Base-by-base conservation (phyloP, 1,284 basidiomycete genomes). In the Sanghuangporus weigelae region DNA sequence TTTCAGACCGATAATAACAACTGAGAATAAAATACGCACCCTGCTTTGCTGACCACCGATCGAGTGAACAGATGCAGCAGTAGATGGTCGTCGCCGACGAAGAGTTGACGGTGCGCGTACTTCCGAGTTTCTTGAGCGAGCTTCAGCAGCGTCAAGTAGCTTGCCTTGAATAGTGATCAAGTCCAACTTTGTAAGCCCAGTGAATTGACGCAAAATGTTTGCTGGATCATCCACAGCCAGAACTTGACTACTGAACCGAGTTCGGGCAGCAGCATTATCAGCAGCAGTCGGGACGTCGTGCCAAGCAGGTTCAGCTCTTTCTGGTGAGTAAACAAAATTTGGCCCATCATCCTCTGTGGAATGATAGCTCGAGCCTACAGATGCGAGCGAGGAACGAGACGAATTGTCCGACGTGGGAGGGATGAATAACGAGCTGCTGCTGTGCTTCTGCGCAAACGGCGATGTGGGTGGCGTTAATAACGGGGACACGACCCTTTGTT, bases 321-420 rank as follows among this genome's bases (percentile, higher is more conserved):
- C 81, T 12, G 67, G 73, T 72, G 62, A 81, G 44, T 73, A 77
- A 71, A 90, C 84, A 21, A 89, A 69, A 50, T 77, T 79, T 66
- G 86, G 83, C 66, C 67, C 57, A 67, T 77, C 78, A 66, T 85
- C 74, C 60, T 90, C 87, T 81, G 82, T 86, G 3, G 90, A 90
- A 71, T 92, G 90, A 73, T 90, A 93, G 73, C 90, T 92, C 2
- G 91, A 93, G 11, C 90, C 90, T 39, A 79, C 81, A 12, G 89
- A 92, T 65, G 86, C 88, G 26, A 93, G 74, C 6, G 91, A 93
- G 10, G 89, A 89, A 35, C 85, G 81, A 36, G 91, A 92, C 11
- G 88, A 89, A 67, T 86, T 65, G 56, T 62, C 91, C 23, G 80
- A 81, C 31, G 88, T 75, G 3, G 88, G 85, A 44, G 85, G 85